phyloP scores from a whole-genome alignment of 371 early-diverging fungal species.

The Mucor lusitanicus region DNA sequence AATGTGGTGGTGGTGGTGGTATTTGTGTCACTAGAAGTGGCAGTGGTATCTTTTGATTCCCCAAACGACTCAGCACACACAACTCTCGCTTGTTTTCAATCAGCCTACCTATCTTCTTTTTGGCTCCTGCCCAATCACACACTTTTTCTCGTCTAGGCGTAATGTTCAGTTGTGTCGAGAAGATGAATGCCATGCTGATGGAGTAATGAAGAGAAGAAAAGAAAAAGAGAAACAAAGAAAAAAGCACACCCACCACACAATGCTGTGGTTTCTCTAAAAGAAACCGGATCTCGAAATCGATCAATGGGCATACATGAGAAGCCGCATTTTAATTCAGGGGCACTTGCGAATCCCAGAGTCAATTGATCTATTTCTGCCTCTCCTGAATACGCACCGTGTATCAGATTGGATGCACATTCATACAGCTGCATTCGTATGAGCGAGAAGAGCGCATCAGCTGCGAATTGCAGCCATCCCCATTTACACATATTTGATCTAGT shows the following conservation, averaged over 20 bases:
- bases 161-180: not conserved
- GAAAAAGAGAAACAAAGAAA: conserved; percentile 11
- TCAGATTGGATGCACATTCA: not conserved
- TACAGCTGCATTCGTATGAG: not conserved
- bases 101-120: not conserved
- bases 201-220: not conserved
- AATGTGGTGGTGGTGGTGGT: not conserved
- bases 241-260: not conserved
- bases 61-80: not conserved
- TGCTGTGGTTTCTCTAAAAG: not conserved
- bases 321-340: not conserved
- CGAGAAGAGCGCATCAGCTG: not conserved
- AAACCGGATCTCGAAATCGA: not conserved
- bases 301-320: not conserved
- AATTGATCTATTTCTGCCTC: not conserved
- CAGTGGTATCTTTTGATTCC: not conserved
- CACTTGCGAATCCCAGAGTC: not conserved
- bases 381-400: not conserved
- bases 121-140: conserved; percentile 16
- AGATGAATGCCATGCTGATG: conserved; percentile 1
- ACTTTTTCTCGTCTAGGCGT: conserved; percentile 9
- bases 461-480: not conserved
- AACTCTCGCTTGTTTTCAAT: not conserved
- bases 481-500: not conserved
- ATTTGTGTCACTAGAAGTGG: not conserved